Base-by-base conservation (phyloP, 441 rosid genomes). In the Biscutella laevigata region DNA sequence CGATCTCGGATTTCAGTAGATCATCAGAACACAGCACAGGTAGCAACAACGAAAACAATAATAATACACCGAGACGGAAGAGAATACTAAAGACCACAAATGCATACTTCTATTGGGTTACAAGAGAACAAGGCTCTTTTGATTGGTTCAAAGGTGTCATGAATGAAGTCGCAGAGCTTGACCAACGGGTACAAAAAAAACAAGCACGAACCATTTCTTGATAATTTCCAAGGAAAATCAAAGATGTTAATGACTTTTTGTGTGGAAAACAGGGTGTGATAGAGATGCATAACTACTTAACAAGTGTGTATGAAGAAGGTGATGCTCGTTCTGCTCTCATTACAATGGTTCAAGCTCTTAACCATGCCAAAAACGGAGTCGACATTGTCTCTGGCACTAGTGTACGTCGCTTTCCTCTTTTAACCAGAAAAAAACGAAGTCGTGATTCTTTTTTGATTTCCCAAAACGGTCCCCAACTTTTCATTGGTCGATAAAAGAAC, bases 91-190 rank as follows among this genome's bases (percentile, higher is more conserved):
- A 72, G 69, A 90, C 98, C 19, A 87, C 95, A 8, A 90, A 90
- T 69, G 98, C 98, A 27, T 88, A 91, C 60, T 91, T 91, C 74
- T 91, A 88, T 27, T 91, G 98, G 98, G 98, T 91, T 21, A 91
- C 96, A 4, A 83, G 96, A 52, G 98, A 91, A 69, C 98, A 91
- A 74, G 95, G 94, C 16, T 91, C 98, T 17, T 91, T 91, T 64
- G 98, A 91, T 67, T 91, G 98, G 98, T 91, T 91, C 73, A 91
- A 91, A 72, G 96, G 96, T 1, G 86, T 88, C 42, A 91, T 91
- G 98, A 82, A 91, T 64, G 98, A 91, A 73, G 78, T 91, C 15
- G 95, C 96, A 3, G 94, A 91, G 25, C 76, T 78, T 54, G 98
- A 91, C 66, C 95, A 85, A 71, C 79, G 94, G 84, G 97, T 90